phyloP scores from a whole-genome alignment of 305 asterid species.

The Fraxinus greggii region DNA sequence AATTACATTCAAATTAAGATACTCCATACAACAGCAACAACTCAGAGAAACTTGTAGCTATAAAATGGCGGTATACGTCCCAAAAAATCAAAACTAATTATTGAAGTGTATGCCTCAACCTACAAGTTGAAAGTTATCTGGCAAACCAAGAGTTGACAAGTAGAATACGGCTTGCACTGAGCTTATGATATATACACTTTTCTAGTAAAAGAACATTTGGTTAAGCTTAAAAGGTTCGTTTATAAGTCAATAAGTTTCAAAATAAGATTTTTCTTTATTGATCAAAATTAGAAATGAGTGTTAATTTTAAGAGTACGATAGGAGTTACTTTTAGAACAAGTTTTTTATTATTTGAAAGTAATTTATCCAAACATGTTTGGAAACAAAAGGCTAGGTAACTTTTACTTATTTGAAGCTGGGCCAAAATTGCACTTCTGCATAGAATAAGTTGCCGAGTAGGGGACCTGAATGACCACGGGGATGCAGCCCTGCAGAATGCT shows the following conservation, averaged over 20 bases:
- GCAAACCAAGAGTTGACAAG: background rate
- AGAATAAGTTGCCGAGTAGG: background rate
- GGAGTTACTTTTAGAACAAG: background rate
- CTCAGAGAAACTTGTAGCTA: background rate
- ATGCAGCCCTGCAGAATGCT: constrained; percentile 93
- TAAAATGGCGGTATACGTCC: background rate
- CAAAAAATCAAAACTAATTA: background rate
- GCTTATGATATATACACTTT: background rate
- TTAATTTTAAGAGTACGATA: background rate
- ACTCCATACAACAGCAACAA: constrained; percentile 10
- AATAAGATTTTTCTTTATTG: background rate
- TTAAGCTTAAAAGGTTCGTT: background rate
- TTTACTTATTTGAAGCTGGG: background rate
- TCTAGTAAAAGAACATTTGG: background rate
- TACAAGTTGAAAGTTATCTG: constrained; percentile 14
- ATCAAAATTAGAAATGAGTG: background rate
- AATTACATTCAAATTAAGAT: background rate
- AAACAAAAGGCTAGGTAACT: background rate
- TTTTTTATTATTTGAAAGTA: background rate
- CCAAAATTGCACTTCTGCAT: background rate
- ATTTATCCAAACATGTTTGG: background rate
- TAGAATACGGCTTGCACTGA: background rate
- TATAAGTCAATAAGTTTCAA: background rate
- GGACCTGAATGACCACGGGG: constrained; percentile 90
- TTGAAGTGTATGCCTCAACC: constrained; percentile 1